Base-by-base conservation (phyloP, 257 asterid genomes). In the Solanum microdontum region DNA sequence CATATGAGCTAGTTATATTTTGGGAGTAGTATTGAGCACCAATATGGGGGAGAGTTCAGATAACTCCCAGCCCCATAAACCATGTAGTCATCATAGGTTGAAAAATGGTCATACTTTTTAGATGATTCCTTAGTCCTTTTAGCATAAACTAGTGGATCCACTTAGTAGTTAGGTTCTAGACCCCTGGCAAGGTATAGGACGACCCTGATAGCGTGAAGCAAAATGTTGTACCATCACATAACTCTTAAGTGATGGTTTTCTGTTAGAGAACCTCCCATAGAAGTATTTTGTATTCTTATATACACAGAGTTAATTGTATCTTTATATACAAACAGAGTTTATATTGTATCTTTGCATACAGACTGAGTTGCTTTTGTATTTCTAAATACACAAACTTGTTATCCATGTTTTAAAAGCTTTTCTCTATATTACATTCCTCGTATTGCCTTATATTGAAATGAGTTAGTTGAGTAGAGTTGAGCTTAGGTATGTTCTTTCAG, bases 151-250 rank as follows among this genome's bases (percentile, higher is more conserved):
- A 6, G 62, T 51, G 2, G 62, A 51, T 51, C 62, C 62, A 51
- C n/a, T 51, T 15, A 17, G n/a, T 51, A 51, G n/a, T 17, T 15
- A 51, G n/a, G n/a, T 51, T 19, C n/a, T 15, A 51, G 8, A 51
- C n/a, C 9, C n/a, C 0, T 51, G 0, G 4, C 62, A 51, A 51
- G 62, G 62, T 15, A 48, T 48, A 48, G 0, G n/a, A 51, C 8
- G 4, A 19, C 23, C n/a, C 8, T 51, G 4, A 0, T 0, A 6
- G 1, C 10, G 0, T 51, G 10, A 51, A n/a, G 9, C 8, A 17
- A 51, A 17, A 51, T 6, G 9, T 17, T 51, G 23, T 51, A 51
- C 8, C 23, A 17, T 51, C 62, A 51, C n/a, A 15, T 51, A 51
- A 2, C 62, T 51, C 62, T 15, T 7, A 45, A 51, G n/a, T 17